phyloP scores from a whole-genome alignment of 1,284 basidiomycete species.

The Trichosporon coremiiforme region DNA sequence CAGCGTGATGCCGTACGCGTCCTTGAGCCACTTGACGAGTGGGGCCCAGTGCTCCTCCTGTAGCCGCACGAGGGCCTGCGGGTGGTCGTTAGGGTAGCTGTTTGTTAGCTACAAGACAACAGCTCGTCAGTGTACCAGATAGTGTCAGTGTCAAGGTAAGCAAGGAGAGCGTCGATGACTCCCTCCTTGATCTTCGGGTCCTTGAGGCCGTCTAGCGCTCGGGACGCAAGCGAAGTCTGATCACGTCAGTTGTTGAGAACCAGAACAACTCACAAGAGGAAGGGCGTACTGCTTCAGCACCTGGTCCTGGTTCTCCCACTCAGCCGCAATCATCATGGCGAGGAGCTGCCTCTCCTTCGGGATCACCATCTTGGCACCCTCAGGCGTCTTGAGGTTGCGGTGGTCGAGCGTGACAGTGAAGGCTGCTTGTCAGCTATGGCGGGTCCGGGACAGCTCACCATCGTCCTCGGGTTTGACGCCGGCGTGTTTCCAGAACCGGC shows the following conservation, averaged over 20 bases:
- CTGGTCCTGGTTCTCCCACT: slow-evolving; percentile 92
- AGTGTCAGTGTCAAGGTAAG: slow-evolving; percentile 94
- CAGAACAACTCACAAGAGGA: slow-evolving; percentile 73
- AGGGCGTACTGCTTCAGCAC: slow-evolving; percentile 86
- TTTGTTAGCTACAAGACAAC: too few species aligned
- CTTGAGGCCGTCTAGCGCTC: slow-evolving; percentile 80
- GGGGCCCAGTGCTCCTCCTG: slow-evolving; percentile 91
- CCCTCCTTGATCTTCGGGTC: slow-evolving; percentile 65
- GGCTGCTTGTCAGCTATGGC: slow-evolving; percentile 48
- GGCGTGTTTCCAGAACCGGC: slow-evolving; percentile 89
- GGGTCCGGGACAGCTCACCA: slow-evolving; percentile 43
- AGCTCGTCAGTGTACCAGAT: slow-evolving; percentile 81
- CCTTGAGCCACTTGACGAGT: slow-evolving; percentile 74
- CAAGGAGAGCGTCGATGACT: slow-evolving; percentile 72
- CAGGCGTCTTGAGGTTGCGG: slow-evolving; percentile 83
- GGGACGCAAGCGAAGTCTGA: slow-evolving; percentile 82
- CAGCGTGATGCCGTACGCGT: slow-evolving; percentile 69
- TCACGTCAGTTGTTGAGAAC: neutral
- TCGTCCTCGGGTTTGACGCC: slow-evolving; percentile 64
- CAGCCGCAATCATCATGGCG: slow-evolving; percentile 83
- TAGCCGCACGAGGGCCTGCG: slow-evolving; percentile 72
- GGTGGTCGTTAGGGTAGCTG: slow-evolving; percentile 82
- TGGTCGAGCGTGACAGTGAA: slow-evolving; percentile 78
- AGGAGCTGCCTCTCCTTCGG: slow-evolving; percentile 71
- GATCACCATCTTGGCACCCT: slow-evolving; percentile 71